Evolutionary conservation across 1,284 basidiomycete genomes (phyloP).

Genomic region (Cutaneotrichosporon cavernicola): DNA sequence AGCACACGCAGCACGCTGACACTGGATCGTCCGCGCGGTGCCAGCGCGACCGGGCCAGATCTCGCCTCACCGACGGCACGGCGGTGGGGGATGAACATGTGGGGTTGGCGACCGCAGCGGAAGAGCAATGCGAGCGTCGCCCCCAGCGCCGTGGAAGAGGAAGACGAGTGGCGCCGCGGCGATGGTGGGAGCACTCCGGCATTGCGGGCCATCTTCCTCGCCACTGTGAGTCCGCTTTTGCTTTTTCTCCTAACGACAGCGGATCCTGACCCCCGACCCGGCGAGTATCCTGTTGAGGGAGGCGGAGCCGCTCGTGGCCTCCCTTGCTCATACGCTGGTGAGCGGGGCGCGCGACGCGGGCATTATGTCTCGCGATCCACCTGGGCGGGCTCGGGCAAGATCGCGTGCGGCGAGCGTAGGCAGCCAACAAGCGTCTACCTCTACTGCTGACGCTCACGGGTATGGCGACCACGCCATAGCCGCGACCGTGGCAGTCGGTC

Average conservation of each 20-base stretch:
- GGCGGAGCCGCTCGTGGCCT: slow-evolving; percentile 63
- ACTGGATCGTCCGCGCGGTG: slow-evolving; percentile 7
- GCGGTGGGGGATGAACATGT: slow-evolving; percentile 15
- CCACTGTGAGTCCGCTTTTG: slow-evolving; percentile 37
- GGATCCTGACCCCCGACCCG: slow-evolving; percentile 79
- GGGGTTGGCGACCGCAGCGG: slow-evolving; percentile 19
- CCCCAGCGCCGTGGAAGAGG: slow-evolving; percentile 26
- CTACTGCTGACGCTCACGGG: slow-evolving; percentile 32
- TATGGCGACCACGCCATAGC: slow-evolving; percentile 40
- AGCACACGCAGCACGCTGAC: slow-evolving; percentile 1
- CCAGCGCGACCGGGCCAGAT: neutral
- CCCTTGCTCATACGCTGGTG: slow-evolving; percentile 70
- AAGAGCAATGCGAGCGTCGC: slow-evolving; percentile 19
- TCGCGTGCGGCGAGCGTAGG: slow-evolving; percentile 45
- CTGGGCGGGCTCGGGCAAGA: slow-evolving; percentile 27
- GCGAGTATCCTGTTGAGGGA: slow-evolving; percentile 68
- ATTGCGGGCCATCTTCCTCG: slow-evolving; percentile 48
- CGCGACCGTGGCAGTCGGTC: slow-evolving; percentile 39
- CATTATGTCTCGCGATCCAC: slow-evolving; percentile 55
- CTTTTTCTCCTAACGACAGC: slow-evolving; percentile 34
- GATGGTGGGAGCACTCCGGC: slow-evolving; percentile 48
- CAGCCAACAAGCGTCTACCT: slow-evolving; percentile 30
- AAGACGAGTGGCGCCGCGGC: slow-evolving; percentile 43
- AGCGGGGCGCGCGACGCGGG: slow-evolving; percentile 68
- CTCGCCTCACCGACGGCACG: slow-evolving; percentile 1